These are phyloP conservation scores for Saccharomycopsis crataegensis DNA, from an alignment of 1,139 yeast genomes.

Conservation along the genomic window DNA sequence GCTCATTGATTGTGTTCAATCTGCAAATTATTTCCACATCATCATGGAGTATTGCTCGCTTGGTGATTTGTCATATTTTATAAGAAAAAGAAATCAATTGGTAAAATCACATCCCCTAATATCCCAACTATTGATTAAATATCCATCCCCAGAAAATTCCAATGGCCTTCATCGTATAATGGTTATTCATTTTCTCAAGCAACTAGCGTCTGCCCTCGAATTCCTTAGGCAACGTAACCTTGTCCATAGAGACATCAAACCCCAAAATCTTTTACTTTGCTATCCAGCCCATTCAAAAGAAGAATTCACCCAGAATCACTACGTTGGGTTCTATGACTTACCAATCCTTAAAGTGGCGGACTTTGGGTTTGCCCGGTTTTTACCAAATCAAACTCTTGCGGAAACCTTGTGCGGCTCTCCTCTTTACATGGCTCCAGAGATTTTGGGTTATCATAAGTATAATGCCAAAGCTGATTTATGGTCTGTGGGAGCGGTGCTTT, in stretches of 20 bases:
- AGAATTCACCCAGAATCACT: constrained; percentile 50
- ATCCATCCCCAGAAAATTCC: constrained; percentile 73
- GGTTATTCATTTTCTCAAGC: constrained; percentile 79
- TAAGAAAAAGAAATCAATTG: constrained; percentile 66
- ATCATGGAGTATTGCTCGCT: constrained; percentile 97
- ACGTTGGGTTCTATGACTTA: constrained; percentile 76
- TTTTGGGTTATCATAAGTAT: constrained; percentile 85
- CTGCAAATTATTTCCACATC: constrained; percentile 72
- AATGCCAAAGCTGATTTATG: constrained; percentile 96
- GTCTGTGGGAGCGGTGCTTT: constrained; percentile 96
- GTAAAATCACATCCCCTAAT: constrained; percentile 73
- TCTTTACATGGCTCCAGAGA: constrained; percentile 97
- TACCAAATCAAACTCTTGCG: constrained; percentile 89
- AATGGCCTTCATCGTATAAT: constrained; percentile 76
- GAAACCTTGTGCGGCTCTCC: constrained; percentile 98
- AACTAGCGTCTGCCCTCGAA: constrained; percentile 73
- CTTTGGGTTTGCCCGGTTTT: constrained; percentile 92
- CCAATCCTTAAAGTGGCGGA: constrained; percentile 93
- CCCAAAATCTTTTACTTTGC: constrained; percentile 78
- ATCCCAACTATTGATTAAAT: constrained; percentile 65
- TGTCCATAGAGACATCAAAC: constrained; percentile 91
- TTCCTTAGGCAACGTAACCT: constrained; percentile 76
- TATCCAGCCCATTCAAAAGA: constrained; percentile 60
- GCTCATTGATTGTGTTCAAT: constrained; percentile 72
- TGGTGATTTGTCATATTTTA: constrained; percentile 87